Conservation (phyloP, 164 flowering plant species). For the Vitis labrusca region DNA sequence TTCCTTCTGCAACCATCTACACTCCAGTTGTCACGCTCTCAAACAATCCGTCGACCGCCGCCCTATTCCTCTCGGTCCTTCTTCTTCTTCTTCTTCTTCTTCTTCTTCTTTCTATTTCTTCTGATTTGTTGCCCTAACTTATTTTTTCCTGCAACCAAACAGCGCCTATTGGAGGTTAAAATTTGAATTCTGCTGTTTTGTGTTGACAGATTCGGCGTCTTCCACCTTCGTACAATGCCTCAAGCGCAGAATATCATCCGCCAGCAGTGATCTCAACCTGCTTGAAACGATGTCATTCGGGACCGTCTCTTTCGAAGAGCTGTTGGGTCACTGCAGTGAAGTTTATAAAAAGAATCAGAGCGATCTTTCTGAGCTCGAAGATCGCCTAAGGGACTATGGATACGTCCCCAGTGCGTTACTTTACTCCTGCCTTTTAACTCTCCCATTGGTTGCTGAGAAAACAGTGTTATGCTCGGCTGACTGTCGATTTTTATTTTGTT, state of each 20-base stretch:
- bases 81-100: neutral
- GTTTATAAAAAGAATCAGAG: constrained; percentile 61
- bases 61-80: constrained; percentile 75
- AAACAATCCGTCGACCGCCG: constrained; percentile 70
- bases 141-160: constrained; percentile 2
- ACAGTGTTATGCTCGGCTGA: neutral
- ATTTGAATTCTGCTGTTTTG: neutral
- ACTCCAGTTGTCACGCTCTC: constrained; percentile 57
- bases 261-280: constrained; percentile 55
- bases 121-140: neutral
- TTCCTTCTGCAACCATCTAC: constrained; percentile 70
- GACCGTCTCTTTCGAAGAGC: constrained; percentile 88
- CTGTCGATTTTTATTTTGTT: neutral
- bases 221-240: constrained; percentile 68
- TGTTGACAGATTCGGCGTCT: constrained; percentile 67
- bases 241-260: constrained; percentile 51
- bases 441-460: neutral
- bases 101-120: neutral
- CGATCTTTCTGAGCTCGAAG: constrained; percentile 44
- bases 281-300: constrained; percentile 82
- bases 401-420: constrained; percentile 39
- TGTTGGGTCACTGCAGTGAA: constrained; percentile 78
- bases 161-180: neutral
- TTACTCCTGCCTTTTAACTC: neutral
- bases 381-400: constrained; percentile 47